Percentiles rank a stretch among this genome's conserved stretches.
These are phyloP conservation scores for Magnusiomyces tetraspermus DNA, from an alignment of 1,139 yeast species.

Conservation along the genomic window DNA sequence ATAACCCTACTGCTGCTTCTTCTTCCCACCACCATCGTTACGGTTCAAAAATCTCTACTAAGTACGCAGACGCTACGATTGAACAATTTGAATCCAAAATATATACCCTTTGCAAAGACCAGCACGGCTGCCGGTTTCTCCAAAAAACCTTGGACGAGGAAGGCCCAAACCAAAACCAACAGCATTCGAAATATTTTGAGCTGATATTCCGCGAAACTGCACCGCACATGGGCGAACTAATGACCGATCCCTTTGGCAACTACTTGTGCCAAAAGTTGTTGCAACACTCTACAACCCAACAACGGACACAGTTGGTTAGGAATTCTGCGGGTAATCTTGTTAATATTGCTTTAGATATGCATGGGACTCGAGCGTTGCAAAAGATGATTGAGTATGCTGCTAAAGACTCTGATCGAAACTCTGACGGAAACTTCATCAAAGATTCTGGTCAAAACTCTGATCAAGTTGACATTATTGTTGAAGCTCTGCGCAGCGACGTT, in stretches of 20 bases:
- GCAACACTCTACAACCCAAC: constrained; percentile 61
- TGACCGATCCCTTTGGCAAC: constrained; percentile 97
- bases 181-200: too few relatives aligned
- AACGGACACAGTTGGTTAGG: constrained; percentile 59
- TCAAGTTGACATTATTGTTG: constrained; percentile 45
- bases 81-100: constrained; percentile 69
- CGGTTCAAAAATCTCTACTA: constrained; percentile 24
- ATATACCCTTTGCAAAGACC: constrained; percentile 76
- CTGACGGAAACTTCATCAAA: too few relatives aligned
- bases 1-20: too few relatives aligned
- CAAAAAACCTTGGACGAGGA: constrained; percentile 74
- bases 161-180: constrained; percentile 27
- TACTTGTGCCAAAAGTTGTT: constrained; percentile 83
- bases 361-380: constrained; percentile 93
- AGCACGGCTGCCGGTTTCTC: constrained; percentile 88
- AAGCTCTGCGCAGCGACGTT: constrained; percentile 61
- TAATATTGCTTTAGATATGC: constrained; percentile 77
- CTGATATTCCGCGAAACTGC: constrained; percentile 73
- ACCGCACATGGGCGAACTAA: constrained; percentile 69
- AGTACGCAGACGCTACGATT: constrained; percentile 47
- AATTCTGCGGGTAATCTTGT: constrained; percentile 69
- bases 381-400: constrained; percentile 72
- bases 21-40: constrained; percentile 17
- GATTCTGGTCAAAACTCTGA: too few relatives aligned
- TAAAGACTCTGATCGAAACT: too few relatives aligned